Conservation (phyloP, 2,329 filamentous ascomycete species). For the Trichoderma lentiforme region DNA sequence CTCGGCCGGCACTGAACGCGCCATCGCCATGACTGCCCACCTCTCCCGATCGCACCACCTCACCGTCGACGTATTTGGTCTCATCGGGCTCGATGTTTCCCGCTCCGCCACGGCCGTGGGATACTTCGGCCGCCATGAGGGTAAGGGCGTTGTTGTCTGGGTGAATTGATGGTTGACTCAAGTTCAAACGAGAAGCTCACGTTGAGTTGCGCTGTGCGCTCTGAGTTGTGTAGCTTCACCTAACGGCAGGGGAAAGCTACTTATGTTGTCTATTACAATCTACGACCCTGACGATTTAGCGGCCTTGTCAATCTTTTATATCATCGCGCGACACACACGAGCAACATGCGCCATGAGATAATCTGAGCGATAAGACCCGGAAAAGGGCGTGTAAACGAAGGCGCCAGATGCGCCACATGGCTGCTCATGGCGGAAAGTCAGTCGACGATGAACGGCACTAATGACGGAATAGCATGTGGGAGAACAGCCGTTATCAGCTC, state of each 20-base stretch:
- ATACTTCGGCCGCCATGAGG: constrained; percentile 46
- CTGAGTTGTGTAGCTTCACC: neutral
- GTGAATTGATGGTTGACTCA: neutral
- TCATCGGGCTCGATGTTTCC: constrained; percentile 59
- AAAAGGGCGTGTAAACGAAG: neutral
- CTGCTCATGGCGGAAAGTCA: constrained; percentile 11
- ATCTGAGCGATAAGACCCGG: constrained; percentile 7
- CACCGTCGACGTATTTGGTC: constrained; percentile 60
- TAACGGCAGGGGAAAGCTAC: neutral
- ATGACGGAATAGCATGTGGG: neutral
- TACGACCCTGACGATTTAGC: neutral
- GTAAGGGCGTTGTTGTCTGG: neutral
- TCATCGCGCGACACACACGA: neutral
- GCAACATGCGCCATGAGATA: neutral
- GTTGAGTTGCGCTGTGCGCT: neutral
- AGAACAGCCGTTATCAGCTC: constrained; percentile 10
- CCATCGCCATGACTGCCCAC: constrained; percentile 57
- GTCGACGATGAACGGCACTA: neutral
- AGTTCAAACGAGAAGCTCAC: neutral
- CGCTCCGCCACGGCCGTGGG: constrained; percentile 59
- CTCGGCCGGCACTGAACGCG: constrained; percentile 56
- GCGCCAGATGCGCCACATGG: constrained; percentile 21
- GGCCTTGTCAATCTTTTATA: constrained; percentile 13
- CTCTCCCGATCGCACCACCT: constrained; percentile 54
- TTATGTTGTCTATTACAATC: neutral